Evolutionary conservation across 345 rosid species (phyloP).

Genomic region (sweet orange (Citrus sinensis)): DVS_A1.0 CM039163.1:7662501-7663000

Average conservation of each 20-base stretch:
- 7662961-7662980: neutral
- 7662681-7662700: neutral
- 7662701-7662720: neutral
- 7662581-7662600: neutral
- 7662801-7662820: neutral
- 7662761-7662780: slow-evolving; percentile 27
- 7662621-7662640: neutral
- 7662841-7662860: neutral
- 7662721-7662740: slow-evolving; percentile 16
- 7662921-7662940: neutral
- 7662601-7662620: neutral
- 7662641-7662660: neutral
- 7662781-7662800: slow-evolving; percentile 20
- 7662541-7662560: neutral
- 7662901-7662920: neutral
- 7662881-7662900: neutral
- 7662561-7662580: neutral
- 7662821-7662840: neutral
- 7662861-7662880: slow-evolving; percentile 3
- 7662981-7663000: too few relatives aligned
- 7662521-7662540: neutral
- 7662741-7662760: neutral
- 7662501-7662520: too few relatives aligned
- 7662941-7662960: neutral
- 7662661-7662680: neutral